Percentiles rank a stretch among this genome's conserved stretches.
These are phyloP conservation scores for Syzygium jambos DNA, from an alignment of 345 rosid genomes.

Conservation along the genomic window DNA sequence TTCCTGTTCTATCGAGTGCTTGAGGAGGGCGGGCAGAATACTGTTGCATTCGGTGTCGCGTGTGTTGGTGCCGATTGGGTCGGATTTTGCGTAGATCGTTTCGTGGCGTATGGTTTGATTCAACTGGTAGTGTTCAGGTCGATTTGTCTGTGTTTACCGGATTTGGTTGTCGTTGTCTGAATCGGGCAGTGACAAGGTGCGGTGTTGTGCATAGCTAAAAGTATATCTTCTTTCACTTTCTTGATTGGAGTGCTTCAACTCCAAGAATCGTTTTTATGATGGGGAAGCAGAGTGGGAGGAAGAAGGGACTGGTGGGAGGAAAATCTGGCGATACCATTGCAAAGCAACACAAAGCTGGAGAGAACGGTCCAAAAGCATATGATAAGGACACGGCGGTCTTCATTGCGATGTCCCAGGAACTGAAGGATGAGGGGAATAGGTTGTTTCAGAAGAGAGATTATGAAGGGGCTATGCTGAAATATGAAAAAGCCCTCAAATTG, in stretches of 20 bases:
- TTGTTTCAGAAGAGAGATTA: slow-evolving; percentile 72
- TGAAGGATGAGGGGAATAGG: slow-evolving; percentile 82
- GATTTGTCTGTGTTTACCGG: background rate
- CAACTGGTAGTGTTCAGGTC: background rate
- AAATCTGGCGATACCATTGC: slow-evolving; percentile 9
- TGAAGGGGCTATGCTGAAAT: slow-evolving; percentile 65
- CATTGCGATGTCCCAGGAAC: slow-evolving; percentile 53
- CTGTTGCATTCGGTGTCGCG: background rate
- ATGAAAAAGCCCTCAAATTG: slow-evolving; percentile 70
- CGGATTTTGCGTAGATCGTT: background rate
- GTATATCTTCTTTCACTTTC: background rate
- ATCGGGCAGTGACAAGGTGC: background rate
- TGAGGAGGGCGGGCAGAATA: background rate
- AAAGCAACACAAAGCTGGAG: slow-evolving; percentile 24
- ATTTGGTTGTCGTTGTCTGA: background rate
- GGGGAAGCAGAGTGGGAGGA: slow-evolving; percentile 45
- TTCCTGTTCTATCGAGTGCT: slow-evolving; percentile 5
- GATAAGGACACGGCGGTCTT: slow-evolving; percentile 45
- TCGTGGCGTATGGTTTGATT: background rate
- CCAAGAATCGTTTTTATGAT: slow-evolving; percentile 7
- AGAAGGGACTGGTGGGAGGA: slow-evolving; percentile 28
- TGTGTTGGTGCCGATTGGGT: background rate
- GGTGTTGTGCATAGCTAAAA: background rate
- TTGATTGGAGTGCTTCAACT: background rate
- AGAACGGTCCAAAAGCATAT: slow-evolving; percentile 16